phyloP scores from a whole-genome alignment of 2,329 filamentous ascomycete genomes.

The Aspergillus piperis region DNA sequence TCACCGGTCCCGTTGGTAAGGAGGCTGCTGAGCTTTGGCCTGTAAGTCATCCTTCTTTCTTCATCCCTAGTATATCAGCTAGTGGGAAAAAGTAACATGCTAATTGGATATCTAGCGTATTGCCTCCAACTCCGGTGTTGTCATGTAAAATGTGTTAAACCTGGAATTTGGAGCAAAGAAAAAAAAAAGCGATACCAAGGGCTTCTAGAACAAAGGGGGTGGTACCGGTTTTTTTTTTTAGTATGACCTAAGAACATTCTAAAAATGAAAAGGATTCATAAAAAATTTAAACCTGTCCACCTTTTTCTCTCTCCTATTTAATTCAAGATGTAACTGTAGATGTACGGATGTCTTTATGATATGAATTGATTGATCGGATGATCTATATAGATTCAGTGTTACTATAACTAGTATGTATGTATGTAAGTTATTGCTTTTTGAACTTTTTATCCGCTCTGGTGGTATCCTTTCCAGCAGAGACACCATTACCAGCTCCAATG shows the following conservation, averaged over 20 bases:
- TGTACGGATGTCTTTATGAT: neutral
- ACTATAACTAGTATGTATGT: neutral
- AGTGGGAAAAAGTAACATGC: constrained; percentile 33
- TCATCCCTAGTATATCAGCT: no score
- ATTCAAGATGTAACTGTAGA: neutral
- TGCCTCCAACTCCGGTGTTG: constrained; percentile 99
- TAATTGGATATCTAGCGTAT: constrained; percentile 69
- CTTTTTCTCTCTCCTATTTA: neutral
- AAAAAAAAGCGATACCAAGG: constrained; percentile 15
- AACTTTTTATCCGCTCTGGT: neutral
- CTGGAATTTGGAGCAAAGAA: constrained; percentile 13
- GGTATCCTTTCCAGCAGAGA: constrained; percentile 3
- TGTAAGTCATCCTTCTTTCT: constrained; percentile 50
- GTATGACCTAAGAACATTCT: constrained; percentile 2
- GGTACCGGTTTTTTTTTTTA: neutral
- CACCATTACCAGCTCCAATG: neutral
- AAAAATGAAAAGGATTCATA: constrained; percentile 13
- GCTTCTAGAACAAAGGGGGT: constrained; percentile 10
- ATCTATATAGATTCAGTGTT: neutral
- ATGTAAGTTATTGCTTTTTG: neutral
- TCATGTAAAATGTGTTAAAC: constrained; percentile 74
- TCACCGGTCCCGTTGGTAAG: constrained; percentile 98
- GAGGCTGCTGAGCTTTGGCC: constrained; percentile 99
- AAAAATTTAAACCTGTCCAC: constrained; percentile 8
- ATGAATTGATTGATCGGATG: neutral